Conservation (phyloP, 1,284 basidiomycete species). For the Tylopilus orsonianus region DNA sequence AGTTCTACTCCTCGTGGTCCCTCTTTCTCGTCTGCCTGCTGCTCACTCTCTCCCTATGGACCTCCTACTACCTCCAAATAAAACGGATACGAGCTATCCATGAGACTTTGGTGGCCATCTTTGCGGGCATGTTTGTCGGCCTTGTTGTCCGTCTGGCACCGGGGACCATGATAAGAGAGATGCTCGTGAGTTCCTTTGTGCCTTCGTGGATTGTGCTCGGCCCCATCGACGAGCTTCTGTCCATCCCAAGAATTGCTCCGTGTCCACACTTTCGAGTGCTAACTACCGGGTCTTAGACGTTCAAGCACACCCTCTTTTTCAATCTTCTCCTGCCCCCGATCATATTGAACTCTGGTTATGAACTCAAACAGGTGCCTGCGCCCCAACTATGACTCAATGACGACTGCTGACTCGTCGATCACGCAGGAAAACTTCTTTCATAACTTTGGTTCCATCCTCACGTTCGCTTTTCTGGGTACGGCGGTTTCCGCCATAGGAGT, state of each 20-base stretch:
- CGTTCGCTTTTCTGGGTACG: conserved; percentile 95
- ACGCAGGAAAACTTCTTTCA: conserved; percentile 93
- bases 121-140: conserved; percentile 96
- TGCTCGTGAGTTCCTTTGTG: conserved; percentile 75
- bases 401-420: background rate
- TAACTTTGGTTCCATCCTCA: conserved; percentile 95
- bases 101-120: conserved; percentile 94
- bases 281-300: conserved; percentile 56
- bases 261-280: background rate
- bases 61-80: conserved; percentile 97
- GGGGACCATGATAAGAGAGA: conserved; percentile 92
- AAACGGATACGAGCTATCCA: conserved; percentile 95
- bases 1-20: conserved; percentile 93
- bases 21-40: conserved; percentile 93
- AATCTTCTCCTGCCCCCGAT: conserved; percentile 97
- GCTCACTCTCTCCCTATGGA: conserved; percentile 92
- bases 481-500: conserved; percentile 97
- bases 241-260: background rate
- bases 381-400: background rate
- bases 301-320: conserved; percentile 98
- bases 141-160: conserved; percentile 88
- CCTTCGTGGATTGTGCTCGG: background rate
- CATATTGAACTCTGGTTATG: conserved; percentile 97
- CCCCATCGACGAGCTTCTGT: background rate
- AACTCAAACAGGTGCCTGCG: conserved; percentile 82